These are phyloP conservation scores for Umbelopsis vinacea DNA, from an alignment of 192 early-diverging fungal species.

Conservation along the genomic window DNA sequence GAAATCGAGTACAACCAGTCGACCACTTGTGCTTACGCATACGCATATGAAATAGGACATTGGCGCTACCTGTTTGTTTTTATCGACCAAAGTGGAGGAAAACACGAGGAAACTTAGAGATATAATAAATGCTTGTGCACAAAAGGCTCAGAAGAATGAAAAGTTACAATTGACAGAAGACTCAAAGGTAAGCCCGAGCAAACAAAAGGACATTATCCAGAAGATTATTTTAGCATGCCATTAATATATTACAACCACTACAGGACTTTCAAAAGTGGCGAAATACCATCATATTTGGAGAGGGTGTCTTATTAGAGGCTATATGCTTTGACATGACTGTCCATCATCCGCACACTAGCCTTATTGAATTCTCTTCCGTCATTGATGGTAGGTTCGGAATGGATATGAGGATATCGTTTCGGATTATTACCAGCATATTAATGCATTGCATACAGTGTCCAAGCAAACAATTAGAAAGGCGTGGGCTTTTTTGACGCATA, in stretches of 20 bases:
- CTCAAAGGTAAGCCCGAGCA: conserved; percentile 35
- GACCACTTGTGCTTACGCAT: neutral
- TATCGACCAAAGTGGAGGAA: conserved; percentile 66
- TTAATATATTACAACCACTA: conserved; percentile 21
- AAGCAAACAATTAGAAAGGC: conserved; percentile 46
- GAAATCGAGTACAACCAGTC: neutral
- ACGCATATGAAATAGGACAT: conserved; percentile 48
- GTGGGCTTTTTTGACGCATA: conserved; percentile 58
- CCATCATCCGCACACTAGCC: conserved; percentile 63
- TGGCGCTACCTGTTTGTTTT: conserved; percentile 63
- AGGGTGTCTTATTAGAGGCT: conserved; percentile 65
- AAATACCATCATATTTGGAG: conserved; percentile 54
- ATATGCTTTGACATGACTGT: conserved; percentile 74
- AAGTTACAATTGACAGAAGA: conserved; percentile 33
- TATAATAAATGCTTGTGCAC: conserved; percentile 53
- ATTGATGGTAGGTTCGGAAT: conserved; percentile 25
- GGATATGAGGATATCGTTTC: neutral
- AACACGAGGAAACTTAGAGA: conserved; percentile 55
- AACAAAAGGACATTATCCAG: neutral
- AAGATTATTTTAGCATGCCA: neutral
- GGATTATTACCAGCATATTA: neutral
- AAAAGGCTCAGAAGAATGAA: conserved; percentile 57
- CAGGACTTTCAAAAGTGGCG: conserved; percentile 62
- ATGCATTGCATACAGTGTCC: conserved; percentile 17
- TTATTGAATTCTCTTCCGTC: conserved; percentile 41